phyloP scores from a whole-genome alignment of 1,284 basidiomycete genomes.

The Cryptococcus sp. region DNA sequence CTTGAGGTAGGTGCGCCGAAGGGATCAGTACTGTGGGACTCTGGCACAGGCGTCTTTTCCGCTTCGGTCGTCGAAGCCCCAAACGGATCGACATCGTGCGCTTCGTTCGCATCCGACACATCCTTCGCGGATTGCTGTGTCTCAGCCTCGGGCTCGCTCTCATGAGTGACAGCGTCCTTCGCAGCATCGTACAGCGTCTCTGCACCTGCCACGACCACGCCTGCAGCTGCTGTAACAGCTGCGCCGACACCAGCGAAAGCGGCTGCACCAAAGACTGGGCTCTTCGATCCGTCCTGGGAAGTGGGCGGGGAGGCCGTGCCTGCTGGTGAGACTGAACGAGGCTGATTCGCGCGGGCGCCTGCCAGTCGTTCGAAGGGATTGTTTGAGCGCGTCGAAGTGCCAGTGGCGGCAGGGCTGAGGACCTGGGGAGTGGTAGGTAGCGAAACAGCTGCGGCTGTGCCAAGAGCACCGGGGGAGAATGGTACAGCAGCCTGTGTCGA shows the following conservation, averaged over 20 bases:
- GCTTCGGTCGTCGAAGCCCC: slow-evolving; percentile 53
- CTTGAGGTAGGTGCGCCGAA: slow-evolving; percentile 40
- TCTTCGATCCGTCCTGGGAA: slow-evolving; percentile 26
- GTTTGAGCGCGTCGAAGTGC: slow-evolving; percentile 67
- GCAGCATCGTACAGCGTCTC: slow-evolving; percentile 29
- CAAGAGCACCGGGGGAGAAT: slow-evolving; percentile 39
- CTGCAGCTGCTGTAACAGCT: slow-evolving; percentile 26
- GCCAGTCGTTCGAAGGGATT: slow-evolving; percentile 88
- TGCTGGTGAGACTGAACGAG: slow-evolving; percentile 35
- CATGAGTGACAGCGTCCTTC: slow-evolving; percentile 29
- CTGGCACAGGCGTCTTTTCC: neutral
- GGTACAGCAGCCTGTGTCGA: slow-evolving; percentile 2
- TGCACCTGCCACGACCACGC: slow-evolving; percentile 28
- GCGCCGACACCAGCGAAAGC: slow-evolving; percentile 38
- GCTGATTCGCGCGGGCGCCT: slow-evolving; percentile 12
- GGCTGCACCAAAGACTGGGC: slow-evolving; percentile 25
- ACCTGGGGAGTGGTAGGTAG: slow-evolving; percentile 68
- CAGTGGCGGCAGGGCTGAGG: slow-evolving; percentile 54
- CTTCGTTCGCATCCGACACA: slow-evolving; percentile 10
- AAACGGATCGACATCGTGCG: slow-evolving; percentile 66
- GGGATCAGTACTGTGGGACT: slow-evolving; percentile 20
- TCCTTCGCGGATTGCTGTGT: slow-evolving; percentile 1
- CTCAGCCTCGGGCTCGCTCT: slow-evolving; percentile 18
- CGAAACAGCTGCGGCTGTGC: slow-evolving; percentile 66
- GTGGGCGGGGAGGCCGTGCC: slow-evolving; percentile 2